Evolutionary conservation across 2,329 filamentous ascomycete genomes (phyloP), one percentile per base, ranked within the genome.

Genomic region (Penicillium verrucosum): DNA sequence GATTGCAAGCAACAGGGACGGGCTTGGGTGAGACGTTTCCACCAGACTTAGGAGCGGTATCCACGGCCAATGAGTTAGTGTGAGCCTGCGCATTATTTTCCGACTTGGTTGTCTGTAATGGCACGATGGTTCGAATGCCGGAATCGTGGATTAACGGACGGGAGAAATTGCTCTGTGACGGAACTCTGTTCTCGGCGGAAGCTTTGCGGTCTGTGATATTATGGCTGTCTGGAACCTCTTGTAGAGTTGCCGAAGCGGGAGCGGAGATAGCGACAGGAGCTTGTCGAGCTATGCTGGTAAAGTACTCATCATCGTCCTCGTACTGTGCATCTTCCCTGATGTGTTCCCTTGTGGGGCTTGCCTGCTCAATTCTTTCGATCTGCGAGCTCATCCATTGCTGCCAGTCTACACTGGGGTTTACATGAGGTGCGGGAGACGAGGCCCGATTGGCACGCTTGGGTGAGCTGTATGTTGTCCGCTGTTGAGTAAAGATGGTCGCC

Each of bases 301-400:
- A 56, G 7, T 58, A 43, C 10, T 64, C 61, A n/a, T 65, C 53
- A 5, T 68, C 66, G 27, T 70, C 66, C 14, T 72, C 60, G 30
- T 73, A 70, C 45, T 78, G 72, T 4, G 76, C 69, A 45, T 70
- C 58, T 62, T 78, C 77, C 21, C 75, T 69, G 38, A 70, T 64
- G 54, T 78, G 76, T 23, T 67, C 65, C 54, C 68, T 68, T 48
- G 60, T 54, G 37, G 65, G 63, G n/a, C 51, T 64, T 51, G 54
- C 29, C 23, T 57, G 63, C 27, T 72, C 68, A 44, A 74, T 67
- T 23, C 62, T 70, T 30, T 66, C 69, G 46, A 76, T 70, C 53
- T 77, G 64, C 11, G 68, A 68, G 45, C 64, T 68, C 66, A 76
- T 69, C 71, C 73, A 76, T 38, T 68, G 65, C 49, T 70, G 69